A percentile compares a stretch with the other conserved stretches of the same genome.
Evolutionary conservation across 345 rosid species (phyloP).

Genomic region (Durio zibethinus): DNA sequence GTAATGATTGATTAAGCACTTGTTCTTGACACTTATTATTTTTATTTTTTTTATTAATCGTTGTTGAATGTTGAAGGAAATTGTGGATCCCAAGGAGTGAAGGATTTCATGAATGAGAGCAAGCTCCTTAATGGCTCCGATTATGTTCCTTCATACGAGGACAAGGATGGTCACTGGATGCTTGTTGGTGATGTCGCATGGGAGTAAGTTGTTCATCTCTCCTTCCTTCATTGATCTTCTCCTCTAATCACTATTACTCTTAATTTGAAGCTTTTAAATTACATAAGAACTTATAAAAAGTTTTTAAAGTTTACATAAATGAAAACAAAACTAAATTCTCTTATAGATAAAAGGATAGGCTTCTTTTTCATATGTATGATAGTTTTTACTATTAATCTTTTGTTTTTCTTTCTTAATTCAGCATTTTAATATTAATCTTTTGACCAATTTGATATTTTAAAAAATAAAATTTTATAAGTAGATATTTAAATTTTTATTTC

Average conservation of each 20-base stretch:
- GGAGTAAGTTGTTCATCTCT: constrained; percentile 45
- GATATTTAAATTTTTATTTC: too few relatives aligned
- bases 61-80: constrained; percentile 26
- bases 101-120: constrained; percentile 71
- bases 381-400: too few relatives aligned
- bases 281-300: too few relatives aligned
- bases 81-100: constrained; percentile 77
- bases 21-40: neutral
- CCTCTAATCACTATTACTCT: neutral
- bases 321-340: too few relatives aligned
- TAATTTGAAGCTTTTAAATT: neutral
- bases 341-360: too few relatives aligned
- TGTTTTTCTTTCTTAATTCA: too few relatives aligned
- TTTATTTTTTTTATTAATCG: neutral
- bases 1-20: neutral
- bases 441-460: too few relatives aligned
- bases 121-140: constrained; percentile 66
- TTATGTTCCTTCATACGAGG: constrained; percentile 87
- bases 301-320: too few relatives aligned
- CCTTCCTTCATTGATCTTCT: neutral
- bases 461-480: too few relatives aligned
- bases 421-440: too few relatives aligned
- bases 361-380: too few relatives aligned
- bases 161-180: constrained; percentile 98
- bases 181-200: constrained; percentile 95